Conservation (phyloP, 306 rosid genomes). For the Cicer judaicum region DNA sequence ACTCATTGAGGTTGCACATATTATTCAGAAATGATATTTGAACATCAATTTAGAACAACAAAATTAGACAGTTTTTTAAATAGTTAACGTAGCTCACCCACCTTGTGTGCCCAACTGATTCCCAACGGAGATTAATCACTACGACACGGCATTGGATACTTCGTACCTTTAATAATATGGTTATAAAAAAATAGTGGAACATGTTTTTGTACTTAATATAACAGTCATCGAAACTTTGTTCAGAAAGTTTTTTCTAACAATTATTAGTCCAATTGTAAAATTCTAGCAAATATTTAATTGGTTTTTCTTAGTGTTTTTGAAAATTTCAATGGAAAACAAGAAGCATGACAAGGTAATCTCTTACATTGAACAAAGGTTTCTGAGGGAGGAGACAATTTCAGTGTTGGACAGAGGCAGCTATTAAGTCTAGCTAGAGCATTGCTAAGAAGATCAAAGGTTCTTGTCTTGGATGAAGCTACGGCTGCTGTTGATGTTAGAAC, state of each 20-base stretch:
- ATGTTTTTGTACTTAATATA: neutral
- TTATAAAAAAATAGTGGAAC: neutral
- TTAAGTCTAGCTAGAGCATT: conserved; percentile 87
- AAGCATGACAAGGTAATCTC: conserved; percentile 26
- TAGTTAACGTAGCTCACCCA: too few relatives aligned
- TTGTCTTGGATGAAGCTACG: conserved; percentile 95
- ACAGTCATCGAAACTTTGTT: conserved; percentile 4
- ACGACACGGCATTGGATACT: too few relatives aligned
- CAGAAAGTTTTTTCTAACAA: neutral
- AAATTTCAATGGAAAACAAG: conserved; percentile 5
- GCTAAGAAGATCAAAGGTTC: conserved; percentile 82
- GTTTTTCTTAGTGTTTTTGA: neutral
- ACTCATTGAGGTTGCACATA: conserved; percentile 7
- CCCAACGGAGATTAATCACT: too few relatives aligned
- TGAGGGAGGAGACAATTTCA: conserved; percentile 92
- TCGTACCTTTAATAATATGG: too few relatives aligned
- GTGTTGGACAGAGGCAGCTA: conserved; percentile 92
- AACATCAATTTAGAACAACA: too few relatives aligned
- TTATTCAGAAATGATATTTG: neutral
- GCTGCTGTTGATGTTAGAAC: conserved; percentile 94
- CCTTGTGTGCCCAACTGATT: too few relatives aligned
- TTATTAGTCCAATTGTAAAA: neutral
- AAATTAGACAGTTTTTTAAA: too few relatives aligned
- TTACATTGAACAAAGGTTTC: conserved; percentile 61
- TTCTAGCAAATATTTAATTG: neutral